Evolutionary conservation across 2,329 filamentous ascomycete genomes (phyloP), one percentile per base, ranked within the genome.

Genomic region (Ilyonectria sp.): DNA sequence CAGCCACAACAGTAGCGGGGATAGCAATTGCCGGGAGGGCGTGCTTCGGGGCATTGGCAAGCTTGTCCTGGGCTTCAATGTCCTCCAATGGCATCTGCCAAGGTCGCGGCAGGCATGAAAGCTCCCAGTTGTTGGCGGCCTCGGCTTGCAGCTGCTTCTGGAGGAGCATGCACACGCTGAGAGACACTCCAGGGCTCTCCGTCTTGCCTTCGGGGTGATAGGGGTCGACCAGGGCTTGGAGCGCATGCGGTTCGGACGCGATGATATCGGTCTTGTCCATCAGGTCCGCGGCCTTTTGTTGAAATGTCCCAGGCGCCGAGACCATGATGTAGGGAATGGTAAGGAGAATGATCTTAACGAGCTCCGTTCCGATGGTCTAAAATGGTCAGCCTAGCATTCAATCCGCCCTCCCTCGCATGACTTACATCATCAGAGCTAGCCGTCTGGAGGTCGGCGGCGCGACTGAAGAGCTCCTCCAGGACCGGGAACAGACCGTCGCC

Each of bases 191-290:
- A 7, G 90, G 87, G 26, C 89, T 89, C 74, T 90, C 90, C 21
- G 90, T 86, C 54, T 89, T 87, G 58, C 85, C 87, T 62, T 91
- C 89, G 6, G 86, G 86, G 60, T 90, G 90, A 78, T 95, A 98
- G 2, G 95, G 94, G 73, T 98, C 94, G 57, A 98, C 94, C 62
- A 98, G 84, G 31, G 91, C 86, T 78, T 98, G 95, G 40, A 98
- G 86, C 2, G 93, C 88, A 79, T 98, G 94, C 11, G 93, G 93
- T 69, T 96, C 94, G 2, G 92, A 93, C 11, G 95, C 94, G 74
- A 98, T 97, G 71, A 98, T 94, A 63, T 96, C 95, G 2, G 96
- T 98, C 85, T 97, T 97, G 71, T 97, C 93, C 79, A 99, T 90
- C 60, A 98, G 85, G 53, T 93, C 91, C 1, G 88, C 86, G 2